These are phyloP conservation scores for Ceratocystis huliohia DNA, from an alignment of 2,329 filamentous ascomycete species.

Conservation along the genomic window DNA sequence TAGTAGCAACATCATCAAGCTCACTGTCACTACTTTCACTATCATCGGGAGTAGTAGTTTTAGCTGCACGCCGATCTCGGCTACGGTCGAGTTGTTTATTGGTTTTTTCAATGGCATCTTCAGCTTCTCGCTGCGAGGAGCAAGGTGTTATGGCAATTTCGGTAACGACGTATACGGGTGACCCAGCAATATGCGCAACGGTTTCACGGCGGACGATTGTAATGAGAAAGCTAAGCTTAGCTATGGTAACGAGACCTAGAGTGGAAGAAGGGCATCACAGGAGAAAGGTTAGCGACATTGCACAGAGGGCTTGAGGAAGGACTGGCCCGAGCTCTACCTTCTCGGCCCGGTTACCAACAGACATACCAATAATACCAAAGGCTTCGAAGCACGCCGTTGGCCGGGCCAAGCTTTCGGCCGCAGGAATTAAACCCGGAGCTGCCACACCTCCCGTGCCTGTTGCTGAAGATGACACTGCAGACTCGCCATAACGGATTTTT, in stretches of 20 bases:
- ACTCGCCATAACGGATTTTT: constrained; percentile 56
- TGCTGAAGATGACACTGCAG: constrained; percentile 12
- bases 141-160: constrained; percentile 86
- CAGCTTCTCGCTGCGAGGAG: constrained; percentile 60
- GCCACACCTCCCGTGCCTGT: not conserved
- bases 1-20: constrained; percentile 36
- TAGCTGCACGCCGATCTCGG: not conserved
- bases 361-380: constrained; percentile 46
- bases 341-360: not conserved
- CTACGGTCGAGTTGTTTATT: constrained; percentile 26
- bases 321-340: too few relatives aligned
- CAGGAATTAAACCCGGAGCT: not conserved
- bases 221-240: constrained; percentile 69
- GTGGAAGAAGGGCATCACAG: not conserved
- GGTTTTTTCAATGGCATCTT: constrained; percentile 55
- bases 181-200: constrained; percentile 74
- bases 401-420: constrained; percentile 32
- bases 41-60: not conserved
- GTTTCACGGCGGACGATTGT: constrained; percentile 77
- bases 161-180: constrained; percentile 73
- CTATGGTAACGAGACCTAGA: constrained; percentile 70
- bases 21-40: constrained; percentile 23
- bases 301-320: too few relatives aligned
- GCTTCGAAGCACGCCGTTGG: constrained; percentile 43
- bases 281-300: not conserved